phyloP scores from a whole-genome alignment of 2,329 filamentous ascomycete genomes.

The Elsinoe ampelina region DNA sequence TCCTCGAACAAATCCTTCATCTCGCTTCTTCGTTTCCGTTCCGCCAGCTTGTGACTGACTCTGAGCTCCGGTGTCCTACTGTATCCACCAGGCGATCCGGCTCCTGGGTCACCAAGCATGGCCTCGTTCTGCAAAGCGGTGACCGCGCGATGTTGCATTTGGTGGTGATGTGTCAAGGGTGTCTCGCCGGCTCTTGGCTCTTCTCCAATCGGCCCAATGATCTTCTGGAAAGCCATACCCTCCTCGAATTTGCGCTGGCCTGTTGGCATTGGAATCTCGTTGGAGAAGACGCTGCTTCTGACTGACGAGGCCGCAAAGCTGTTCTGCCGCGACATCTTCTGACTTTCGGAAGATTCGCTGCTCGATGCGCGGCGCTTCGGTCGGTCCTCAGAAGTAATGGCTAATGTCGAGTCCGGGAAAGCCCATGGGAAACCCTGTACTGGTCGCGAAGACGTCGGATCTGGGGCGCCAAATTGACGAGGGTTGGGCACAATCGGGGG shows the following conservation, averaged over 20 bases:
- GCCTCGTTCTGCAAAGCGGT: constrained; percentile 52
- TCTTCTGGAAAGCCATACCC: constrained; percentile 26
- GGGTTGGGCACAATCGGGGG: constrained; percentile 64
- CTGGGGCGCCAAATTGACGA: constrained; percentile 55
- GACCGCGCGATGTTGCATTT: constrained; percentile 64
- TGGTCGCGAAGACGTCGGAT: constrained; percentile 59
- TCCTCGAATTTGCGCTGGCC: constrained; percentile 68
- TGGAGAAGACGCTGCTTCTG: constrained; percentile 69
- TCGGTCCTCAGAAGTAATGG: constrained; percentile 38
- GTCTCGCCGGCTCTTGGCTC: constrained; percentile 25
- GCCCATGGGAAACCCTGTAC: constrained; percentile 79
- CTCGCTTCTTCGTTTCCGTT: constrained; percentile 72
- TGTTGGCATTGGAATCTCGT: constrained; percentile 60
- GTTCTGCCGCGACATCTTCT: constrained; percentile 58
- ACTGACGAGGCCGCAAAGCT: constrained; percentile 69
- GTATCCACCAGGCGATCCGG: constrained; percentile 54
- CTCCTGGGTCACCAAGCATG: constrained; percentile 31
- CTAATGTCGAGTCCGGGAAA: constrained; percentile 60
- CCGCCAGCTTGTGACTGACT: constrained; percentile 76
- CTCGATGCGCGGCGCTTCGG: constrained; percentile 34
- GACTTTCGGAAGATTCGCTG: constrained; percentile 37
- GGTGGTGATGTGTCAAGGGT: constrained; percentile 58
- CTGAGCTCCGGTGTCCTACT: constrained; percentile 73
- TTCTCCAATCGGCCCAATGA: constrained; percentile 13
- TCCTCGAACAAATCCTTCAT: constrained; percentile 86